Evolutionary conservation across 306 rosid species (phyloP).

Genomic region (Vigna nakashimae): DNA sequence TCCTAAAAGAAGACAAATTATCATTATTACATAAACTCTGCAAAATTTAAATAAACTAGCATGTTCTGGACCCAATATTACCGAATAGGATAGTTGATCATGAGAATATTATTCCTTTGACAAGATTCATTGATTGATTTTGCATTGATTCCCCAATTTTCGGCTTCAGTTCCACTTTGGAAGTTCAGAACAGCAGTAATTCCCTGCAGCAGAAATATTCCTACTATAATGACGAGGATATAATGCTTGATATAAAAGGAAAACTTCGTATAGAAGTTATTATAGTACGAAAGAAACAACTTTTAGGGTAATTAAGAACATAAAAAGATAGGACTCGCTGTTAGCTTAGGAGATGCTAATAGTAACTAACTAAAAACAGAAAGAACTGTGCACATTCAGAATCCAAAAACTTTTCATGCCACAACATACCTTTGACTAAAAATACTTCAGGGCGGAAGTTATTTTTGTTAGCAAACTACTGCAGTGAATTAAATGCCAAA

Average conservation of each 20-base stretch:
- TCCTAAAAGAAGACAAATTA: constrained; percentile 19
- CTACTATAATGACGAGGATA: constrained; percentile 33
- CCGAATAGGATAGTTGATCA: constrained; percentile 93
- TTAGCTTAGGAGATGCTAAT: constrained; percentile 21
- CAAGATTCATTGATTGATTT: constrained; percentile 75
- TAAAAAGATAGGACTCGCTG: neutral
- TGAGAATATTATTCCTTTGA: constrained; percentile 77
- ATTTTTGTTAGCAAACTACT: neutral
- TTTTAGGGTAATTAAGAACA: neutral
- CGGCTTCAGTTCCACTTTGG: constrained; percentile 90
- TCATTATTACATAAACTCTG: neutral
- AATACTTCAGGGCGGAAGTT: constrained; percentile 12
- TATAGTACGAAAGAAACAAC: constrained; percentile 9
- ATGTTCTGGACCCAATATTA: constrained; percentile 48
- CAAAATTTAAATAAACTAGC: neutral
- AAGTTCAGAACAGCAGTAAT: constrained; percentile 88
- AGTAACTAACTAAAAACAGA: neutral
- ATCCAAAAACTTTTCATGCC: constrained; percentile 11
- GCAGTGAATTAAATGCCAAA: constrained; percentile 25
- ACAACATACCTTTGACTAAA: constrained; percentile 31
- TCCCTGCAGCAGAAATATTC: constrained; percentile 69
- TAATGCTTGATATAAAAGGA: constrained; percentile 37
- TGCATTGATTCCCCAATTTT: constrained; percentile 89
- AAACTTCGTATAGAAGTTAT: constrained; percentile 21
- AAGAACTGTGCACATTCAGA: neutral